Percentiles rank a stretch among this genome's conserved stretches.
These are phyloP conservation scores for Pyrenula massariospora DNA, from an alignment of 495 filamentous ascomycete species.

Conservation along the genomic window DNA sequence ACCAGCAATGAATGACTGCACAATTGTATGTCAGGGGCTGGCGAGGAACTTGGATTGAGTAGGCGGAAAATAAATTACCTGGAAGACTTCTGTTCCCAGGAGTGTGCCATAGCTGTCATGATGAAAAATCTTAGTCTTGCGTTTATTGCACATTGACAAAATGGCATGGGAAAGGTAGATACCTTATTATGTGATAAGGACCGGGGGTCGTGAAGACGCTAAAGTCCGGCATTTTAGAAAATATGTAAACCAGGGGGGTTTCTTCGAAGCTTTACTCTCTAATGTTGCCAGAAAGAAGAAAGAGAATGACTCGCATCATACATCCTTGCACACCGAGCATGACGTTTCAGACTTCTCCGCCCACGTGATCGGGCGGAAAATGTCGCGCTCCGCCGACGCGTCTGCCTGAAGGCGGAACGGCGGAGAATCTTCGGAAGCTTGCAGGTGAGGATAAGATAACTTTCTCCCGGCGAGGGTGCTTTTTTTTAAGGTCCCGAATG, in stretches of 20 bases:
- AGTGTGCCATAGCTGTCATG: conserved; percentile 61
- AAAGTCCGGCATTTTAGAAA: conserved; percentile 28
- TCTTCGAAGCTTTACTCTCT: no score
- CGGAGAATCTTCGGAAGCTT: background rate
- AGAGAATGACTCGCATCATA: no score
- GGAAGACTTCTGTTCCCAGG: conserved; percentile 67
- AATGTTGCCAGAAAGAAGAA: no score
- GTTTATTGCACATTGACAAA: no score
- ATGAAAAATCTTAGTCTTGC: no score
- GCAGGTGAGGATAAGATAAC: no score
- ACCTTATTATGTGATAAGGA: conserved; percentile 73
- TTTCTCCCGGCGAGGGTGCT: no score
- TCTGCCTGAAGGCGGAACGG: conserved; percentile 1
- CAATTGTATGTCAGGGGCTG: background rate
- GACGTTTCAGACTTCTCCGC: background rate
- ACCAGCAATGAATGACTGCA: conserved; percentile 67
- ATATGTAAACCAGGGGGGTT: no score
- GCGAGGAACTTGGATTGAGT: background rate
- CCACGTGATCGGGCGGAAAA: background rate
- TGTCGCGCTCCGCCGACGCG: background rate
- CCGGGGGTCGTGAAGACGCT: conserved; percentile 43
- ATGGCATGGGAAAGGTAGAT: conserved; percentile 7
- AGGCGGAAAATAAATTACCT: conserved; percentile 32
- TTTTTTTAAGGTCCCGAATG: no score
- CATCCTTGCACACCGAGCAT: no score